Evolutionary conservation across 768 basidiomycete genomes (phyloP), one percentile per base, ranked within the genome.

Genomic region (Leccinellum albellum): DNA sequence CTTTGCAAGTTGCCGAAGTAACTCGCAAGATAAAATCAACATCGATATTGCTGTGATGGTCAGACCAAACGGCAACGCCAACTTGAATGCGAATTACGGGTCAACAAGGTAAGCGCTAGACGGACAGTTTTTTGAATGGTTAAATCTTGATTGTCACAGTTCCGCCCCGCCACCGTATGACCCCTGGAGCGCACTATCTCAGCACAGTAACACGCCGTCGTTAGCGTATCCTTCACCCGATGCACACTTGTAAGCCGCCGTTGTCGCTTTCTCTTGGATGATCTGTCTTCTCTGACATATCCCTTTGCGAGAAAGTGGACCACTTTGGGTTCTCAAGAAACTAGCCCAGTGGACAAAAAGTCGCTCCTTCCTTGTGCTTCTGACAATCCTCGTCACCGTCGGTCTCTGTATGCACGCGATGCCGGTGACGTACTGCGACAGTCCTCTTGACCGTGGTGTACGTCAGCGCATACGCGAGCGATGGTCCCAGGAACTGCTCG

Each of bases 381-480:
- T 46, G 14, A 46, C 45, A 10, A 3, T 46, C 24, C 21, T 46
- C 8, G 3, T 17, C 45, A 46, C 45, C 23, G 14, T 46, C 14
- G 14, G 45, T 14, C 45, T 46, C 24, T 46, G 45, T 24, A 46
- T 46, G 45, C 24, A 46, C 23, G 45, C 0, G 14, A 46, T 46
- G 45, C 45, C 21, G 14, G 15, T 46, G 45, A 24, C 45, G 23
- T 46, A 46, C 45, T 24, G 45, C 45, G 14, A 24, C 7, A 24
- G 67, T 45, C 62, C 65, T 9, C 44, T 26, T 0, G 60, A 66
- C 50, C 61, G 62, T 42, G 35, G 28, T 7, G 70, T 61, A 7
- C 59, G 65, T 24, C 56, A 71, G 9, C 62, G 67, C 10, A 23
- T 60, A 1, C 69, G 62, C 14, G 50, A 51, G 29, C 58, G 63